Conservation (phyloP, 352 stramenopile species). For the Globisporangium nagaii region DNA sequence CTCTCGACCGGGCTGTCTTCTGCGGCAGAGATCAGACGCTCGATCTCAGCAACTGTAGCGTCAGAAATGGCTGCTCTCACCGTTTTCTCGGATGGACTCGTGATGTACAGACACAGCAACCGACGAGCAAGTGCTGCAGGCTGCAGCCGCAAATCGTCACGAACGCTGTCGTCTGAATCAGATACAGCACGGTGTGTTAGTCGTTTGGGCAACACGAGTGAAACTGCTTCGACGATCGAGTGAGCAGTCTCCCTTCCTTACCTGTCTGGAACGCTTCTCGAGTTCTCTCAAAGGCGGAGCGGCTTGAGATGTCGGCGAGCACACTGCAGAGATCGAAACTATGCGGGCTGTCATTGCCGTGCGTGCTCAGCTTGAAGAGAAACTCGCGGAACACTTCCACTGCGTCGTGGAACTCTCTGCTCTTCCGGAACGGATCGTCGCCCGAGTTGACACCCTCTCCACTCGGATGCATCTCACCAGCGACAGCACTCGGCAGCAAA, state of each 20-base stretch:
- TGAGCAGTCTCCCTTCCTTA: neutral
- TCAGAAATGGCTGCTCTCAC: constrained; percentile 10
- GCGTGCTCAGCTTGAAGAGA: constrained; percentile 12
- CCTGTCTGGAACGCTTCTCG: constrained; percentile 8
- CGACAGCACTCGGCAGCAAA: neutral
- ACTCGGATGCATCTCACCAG: neutral
- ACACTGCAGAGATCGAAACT: neutral
- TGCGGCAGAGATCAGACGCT: constrained; percentile 8
- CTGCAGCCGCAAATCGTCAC: neutral
- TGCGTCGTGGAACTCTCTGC: constrained; percentile 49
- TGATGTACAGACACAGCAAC: constrained; percentile 18
- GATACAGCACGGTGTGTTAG: neutral
- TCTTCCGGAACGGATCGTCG: constrained; percentile 19
- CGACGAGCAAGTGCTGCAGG: constrained; percentile 12
- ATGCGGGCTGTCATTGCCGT: neutral
- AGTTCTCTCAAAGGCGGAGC: constrained; percentile 6
- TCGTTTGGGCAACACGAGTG: too few relatives aligned
- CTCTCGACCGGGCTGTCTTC: neutral
- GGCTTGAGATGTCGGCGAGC: neutral
- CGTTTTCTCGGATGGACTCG: neutral
- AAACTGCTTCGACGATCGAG: too few relatives aligned
- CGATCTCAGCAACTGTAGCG: constrained; percentile 28
- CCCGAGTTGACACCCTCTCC: neutral
- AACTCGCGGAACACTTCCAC: constrained; percentile 43
- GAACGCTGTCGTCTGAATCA: neutral